These are phyloP conservation scores for Plasmodiophora brassicae DNA, from an alignment of 208 protist genomes.

Conservation along the genomic window DNA sequence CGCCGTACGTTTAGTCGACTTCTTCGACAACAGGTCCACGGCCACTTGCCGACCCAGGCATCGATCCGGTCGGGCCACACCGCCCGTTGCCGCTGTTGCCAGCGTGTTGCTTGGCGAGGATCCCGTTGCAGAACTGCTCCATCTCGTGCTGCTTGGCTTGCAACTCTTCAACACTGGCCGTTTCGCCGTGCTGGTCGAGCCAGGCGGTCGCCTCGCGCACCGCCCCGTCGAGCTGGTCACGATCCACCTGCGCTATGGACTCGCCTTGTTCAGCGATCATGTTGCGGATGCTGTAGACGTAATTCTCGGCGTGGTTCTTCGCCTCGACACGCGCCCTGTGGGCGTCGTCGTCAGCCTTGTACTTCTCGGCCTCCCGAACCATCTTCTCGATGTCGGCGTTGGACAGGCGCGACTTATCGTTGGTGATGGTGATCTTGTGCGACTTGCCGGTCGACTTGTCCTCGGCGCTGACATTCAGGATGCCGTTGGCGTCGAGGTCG, in stretches of 20 bases:
- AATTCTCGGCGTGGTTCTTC: slow-evolving; percentile 53
- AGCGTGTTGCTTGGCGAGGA: slow-evolving; percentile 79
- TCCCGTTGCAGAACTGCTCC: slow-evolving; percentile 56
- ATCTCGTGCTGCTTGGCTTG: slow-evolving; percentile 57
- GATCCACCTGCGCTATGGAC: slow-evolving; percentile 13
- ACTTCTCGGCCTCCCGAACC: slow-evolving; percentile 54
- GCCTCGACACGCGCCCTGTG: slow-evolving; percentile 46
- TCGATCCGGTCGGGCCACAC: slow-evolving; percentile 56
- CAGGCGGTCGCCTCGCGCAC: slow-evolving; percentile 50
- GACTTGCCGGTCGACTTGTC: slow-evolving; percentile 84
- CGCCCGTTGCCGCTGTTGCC: slow-evolving; percentile 44
- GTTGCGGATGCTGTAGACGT: slow-evolving; percentile 52
- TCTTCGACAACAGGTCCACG: slow-evolving; percentile 69
- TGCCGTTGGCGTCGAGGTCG: slow-evolving; percentile 95
- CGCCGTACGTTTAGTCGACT: slow-evolving; percentile 75
- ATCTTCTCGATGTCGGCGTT: slow-evolving; percentile 69
- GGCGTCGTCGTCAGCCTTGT: slow-evolving; percentile 49
- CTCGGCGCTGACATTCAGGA: slow-evolving; percentile 89
- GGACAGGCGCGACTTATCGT: slow-evolving; percentile 87
- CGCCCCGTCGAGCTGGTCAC: slow-evolving; percentile 33
- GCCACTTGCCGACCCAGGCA: slow-evolving; percentile 51
- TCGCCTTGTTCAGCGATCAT: slow-evolving; percentile 15
- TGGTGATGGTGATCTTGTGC: slow-evolving; percentile 73
- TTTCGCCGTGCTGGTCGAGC: slow-evolving; percentile 48
- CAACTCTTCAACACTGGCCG: slow-evolving; percentile 42